Evolutionary conservation across 2,329 filamentous ascomycete genomes (phyloP).

Genomic region (Sporothrix globosa): DNA sequence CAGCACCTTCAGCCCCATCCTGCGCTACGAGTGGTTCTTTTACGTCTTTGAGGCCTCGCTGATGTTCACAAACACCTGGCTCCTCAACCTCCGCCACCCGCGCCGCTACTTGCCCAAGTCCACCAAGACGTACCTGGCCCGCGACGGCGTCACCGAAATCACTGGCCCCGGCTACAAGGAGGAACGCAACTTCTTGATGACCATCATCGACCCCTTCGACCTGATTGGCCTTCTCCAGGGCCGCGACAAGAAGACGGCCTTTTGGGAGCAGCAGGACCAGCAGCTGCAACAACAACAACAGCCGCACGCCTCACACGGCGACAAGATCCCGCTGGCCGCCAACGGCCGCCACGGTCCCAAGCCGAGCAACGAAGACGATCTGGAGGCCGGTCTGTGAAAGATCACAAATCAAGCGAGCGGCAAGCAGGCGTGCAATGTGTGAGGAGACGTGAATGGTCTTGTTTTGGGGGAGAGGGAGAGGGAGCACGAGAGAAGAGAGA

Average conservation of each 20-base stretch:
- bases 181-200: slow-evolving; percentile 48
- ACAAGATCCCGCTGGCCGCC: neutral
- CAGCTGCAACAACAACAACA: neutral
- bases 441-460: neutral
- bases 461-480: too few relatives aligned
- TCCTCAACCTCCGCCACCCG: slow-evolving; percentile 58
- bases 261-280: slow-evolving; percentile 34
- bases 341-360: slow-evolving; percentile 7
- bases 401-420: neutral
- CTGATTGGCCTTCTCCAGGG: slow-evolving; percentile 37
- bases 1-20: slow-evolving; percentile 54
- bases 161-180: slow-evolving; percentile 55
- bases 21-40: slow-evolving; percentile 64
- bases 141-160: slow-evolving; percentile 55
- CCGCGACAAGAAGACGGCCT: slow-evolving; percentile 38
- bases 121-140: slow-evolving; percentile 54
- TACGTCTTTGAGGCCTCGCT: slow-evolving; percentile 59
- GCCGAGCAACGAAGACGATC: slow-evolving; percentile 2
- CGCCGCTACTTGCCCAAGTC: slow-evolving; percentile 54
- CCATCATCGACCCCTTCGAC: slow-evolving; percentile 46
- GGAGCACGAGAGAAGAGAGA: neutral
- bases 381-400: neutral
- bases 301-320: neutral
- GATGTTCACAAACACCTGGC: slow-evolving; percentile 55
- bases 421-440: neutral